Evolutionary conservation across 2,329 filamentous ascomycete genomes (phyloP).

Genomic region (Aspergillus niger): DNA sequence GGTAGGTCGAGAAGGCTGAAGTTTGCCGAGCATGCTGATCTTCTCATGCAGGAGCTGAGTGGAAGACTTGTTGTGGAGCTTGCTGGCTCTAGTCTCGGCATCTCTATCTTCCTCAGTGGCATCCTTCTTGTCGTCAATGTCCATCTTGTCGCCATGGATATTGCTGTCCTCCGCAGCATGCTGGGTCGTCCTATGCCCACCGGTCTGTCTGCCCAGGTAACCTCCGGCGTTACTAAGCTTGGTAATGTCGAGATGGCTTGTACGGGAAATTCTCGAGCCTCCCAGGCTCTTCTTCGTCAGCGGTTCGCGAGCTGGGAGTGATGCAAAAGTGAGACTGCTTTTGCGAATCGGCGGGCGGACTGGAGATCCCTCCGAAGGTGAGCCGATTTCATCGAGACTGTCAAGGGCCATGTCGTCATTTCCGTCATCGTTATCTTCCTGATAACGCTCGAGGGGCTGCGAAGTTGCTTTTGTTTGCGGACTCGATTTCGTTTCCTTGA

Average conservation of each 20-base stretch:
- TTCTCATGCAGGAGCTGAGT: constrained; percentile 91
- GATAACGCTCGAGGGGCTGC: constrained; percentile 11
- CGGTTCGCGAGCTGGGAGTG: constrained; percentile 86
- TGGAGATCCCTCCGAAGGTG: constrained; percentile 51
- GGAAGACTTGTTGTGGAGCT: constrained; percentile 80
- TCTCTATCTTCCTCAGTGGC: constrained; percentile 51
- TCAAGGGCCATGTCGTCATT: constrained; percentile 39
- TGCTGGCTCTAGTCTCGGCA: constrained; percentile 53
- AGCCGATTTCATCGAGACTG: constrained; percentile 49
- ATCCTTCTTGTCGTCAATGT: constrained; percentile 58
- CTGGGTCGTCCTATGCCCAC: constrained; percentile 53
- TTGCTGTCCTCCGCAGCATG: constrained; percentile 45
- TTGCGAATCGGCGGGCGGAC: constrained; percentile 75
- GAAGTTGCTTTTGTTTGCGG: constrained; percentile 22
- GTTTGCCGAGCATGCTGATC: constrained; percentile 72
- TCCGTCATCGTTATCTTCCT: constrained; percentile 26
- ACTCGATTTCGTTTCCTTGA: constrained; percentile 11
- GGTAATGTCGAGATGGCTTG: constrained; percentile 72
- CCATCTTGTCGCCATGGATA: constrained; percentile 48
- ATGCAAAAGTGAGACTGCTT: constrained; percentile 92
- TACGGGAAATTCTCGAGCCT: constrained; percentile 67
- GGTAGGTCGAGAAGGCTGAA: constrained; percentile 49
- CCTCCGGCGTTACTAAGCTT: constrained; percentile 51
- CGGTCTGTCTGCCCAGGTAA: constrained; percentile 71
- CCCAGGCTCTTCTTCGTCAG: constrained; percentile 83